Conservation (phyloP, 768 basidiomycete genomes). For the Pleurotus tuoliensis region DNA sequence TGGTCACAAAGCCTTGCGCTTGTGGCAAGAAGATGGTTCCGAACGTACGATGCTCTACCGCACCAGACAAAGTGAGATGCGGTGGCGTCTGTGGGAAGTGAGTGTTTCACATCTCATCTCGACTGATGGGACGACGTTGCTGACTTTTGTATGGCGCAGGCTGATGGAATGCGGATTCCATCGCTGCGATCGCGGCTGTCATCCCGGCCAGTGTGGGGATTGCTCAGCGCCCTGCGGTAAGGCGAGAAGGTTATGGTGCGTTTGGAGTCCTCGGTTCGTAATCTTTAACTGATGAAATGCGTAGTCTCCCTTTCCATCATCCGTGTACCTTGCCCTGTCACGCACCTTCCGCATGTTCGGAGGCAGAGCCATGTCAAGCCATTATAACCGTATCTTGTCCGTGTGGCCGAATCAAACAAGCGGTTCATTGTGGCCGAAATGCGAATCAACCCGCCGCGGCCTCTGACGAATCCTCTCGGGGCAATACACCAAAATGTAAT, state of each 20-base stretch:
- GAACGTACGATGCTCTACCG: slow-evolving; percentile 83
- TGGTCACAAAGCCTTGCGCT: slow-evolving; percentile 77
- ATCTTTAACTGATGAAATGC: background rate
- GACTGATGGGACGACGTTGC: background rate
- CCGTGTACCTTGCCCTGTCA: slow-evolving; percentile 81
- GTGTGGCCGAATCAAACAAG: slow-evolving; percentile 79
- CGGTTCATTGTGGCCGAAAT: slow-evolving; percentile 66
- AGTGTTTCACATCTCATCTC: slow-evolving; percentile 18
- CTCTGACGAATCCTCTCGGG: slow-evolving; percentile 22
- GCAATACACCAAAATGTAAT: slow-evolving; percentile 57
- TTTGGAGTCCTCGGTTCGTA: background rate
- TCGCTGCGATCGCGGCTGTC: slow-evolving; percentile 79
- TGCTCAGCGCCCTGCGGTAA: slow-evolving; percentile 84
- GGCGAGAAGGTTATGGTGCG: slow-evolving; percentile 74
- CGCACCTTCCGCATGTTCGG: slow-evolving; percentile 81
- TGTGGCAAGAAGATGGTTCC: slow-evolving; percentile 83
- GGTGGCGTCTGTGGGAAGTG: slow-evolving; percentile 78
- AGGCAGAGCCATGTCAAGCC: slow-evolving; percentile 72
- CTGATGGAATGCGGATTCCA: slow-evolving; percentile 86
- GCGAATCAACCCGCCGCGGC: slow-evolving; percentile 39
- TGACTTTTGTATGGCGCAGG: slow-evolving; percentile 25
- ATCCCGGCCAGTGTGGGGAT: slow-evolving; percentile 73
- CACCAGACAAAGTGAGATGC: slow-evolving; percentile 74
- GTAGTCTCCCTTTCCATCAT: slow-evolving; percentile 65
- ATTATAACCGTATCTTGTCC: slow-evolving; percentile 69